phyloP scores from a whole-genome alignment of 2,329 filamentous ascomycete species.

The Aspergillus flavus region DNA sequence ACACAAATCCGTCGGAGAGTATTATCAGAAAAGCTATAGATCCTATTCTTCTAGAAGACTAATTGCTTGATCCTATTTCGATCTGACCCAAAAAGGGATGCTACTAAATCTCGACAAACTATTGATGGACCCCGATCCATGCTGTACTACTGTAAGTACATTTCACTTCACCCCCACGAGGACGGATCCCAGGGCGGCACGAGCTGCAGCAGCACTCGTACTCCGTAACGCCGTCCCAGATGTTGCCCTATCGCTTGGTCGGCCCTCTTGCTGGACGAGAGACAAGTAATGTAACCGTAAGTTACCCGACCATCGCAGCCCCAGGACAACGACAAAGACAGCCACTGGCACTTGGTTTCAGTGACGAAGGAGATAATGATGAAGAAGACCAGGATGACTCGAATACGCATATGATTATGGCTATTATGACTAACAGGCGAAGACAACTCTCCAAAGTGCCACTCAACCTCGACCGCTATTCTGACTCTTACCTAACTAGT shows the following conservation, averaged over 20 bases:
- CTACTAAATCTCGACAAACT: not conserved
- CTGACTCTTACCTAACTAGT: not conserved
- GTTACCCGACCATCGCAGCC: not conserved
- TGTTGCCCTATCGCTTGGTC: slow-evolving; percentile 1
- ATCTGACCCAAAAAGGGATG: not conserved
- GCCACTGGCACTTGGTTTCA: not conserved
- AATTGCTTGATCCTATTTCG: not conserved
- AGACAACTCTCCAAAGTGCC: not conserved
- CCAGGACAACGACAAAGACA: not conserved
- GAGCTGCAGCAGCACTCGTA: slow-evolving; percentile 1
- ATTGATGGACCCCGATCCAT: slow-evolving; percentile 1
- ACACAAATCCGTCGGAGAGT: not conserved
- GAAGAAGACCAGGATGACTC: not conserved
- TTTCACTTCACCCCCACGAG: slow-evolving; percentile 4
- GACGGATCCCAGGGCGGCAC: not conserved
- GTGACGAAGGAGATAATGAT: not conserved
- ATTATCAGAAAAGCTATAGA: not conserved
- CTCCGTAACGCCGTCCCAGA: not conserved
- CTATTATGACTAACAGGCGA: not conserved
- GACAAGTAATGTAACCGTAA: not conserved
- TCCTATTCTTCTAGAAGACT: not conserved
- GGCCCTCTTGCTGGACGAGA: not conserved
- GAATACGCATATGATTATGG: not conserved
- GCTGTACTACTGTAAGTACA: slow-evolving; percentile 3
- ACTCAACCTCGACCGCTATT: not conserved